Evolutionary conservation across 805 yeast genomes (phyloP), one percentile per base, ranked within the genome.

Genomic region (Yamadazyma kitorensis): DNA sequence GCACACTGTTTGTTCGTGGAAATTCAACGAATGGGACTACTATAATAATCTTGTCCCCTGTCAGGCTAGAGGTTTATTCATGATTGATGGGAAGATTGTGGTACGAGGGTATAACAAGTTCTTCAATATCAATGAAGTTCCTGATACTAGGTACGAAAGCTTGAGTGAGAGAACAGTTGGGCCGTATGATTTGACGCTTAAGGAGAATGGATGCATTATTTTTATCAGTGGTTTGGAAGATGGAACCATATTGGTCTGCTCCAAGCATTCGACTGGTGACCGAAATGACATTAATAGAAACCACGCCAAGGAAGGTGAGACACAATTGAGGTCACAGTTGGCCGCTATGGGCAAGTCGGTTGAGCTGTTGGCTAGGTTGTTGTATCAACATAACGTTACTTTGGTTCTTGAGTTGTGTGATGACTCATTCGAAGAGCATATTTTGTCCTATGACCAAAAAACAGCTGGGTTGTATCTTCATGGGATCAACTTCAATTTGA

Each of bases 351-450:
- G 72, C 0, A 54, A 70, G 6, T 52, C 72, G 3, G 41, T 68
- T 2, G 44, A 48, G 9, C 74, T 75, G 0, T 71, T 93, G 26
- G 97, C 86, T 0, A 47, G 49, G 23, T 55, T 58, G 1, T 61
- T 93, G 6, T 71, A 70, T 46, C 47, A 57, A 1, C 45, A 66
- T 42, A 74, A 78, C 36, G 50, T 77, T 21, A 93, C 99, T 1
- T 96, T 95, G 0, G 95, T 88, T 2, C 88, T 89, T 0, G 99
- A 93, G 58, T 72, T 76, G 22, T 93, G 99, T 57, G 96, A 93
- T 54, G 98, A 93, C 50, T 59, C 57, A 0, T 93, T 93, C 56
- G 98, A 93, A 54, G 98, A 93, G 55, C 99, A 93, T 54, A 85
- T 93, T 6, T 65, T 93, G 31, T 82, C 80, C 37, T 93, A 93